These are phyloP conservation scores for Mortierella claussenii DNA, from an alignment of 192 early-diverging fungal genomes.

Conservation along the genomic window DNA sequence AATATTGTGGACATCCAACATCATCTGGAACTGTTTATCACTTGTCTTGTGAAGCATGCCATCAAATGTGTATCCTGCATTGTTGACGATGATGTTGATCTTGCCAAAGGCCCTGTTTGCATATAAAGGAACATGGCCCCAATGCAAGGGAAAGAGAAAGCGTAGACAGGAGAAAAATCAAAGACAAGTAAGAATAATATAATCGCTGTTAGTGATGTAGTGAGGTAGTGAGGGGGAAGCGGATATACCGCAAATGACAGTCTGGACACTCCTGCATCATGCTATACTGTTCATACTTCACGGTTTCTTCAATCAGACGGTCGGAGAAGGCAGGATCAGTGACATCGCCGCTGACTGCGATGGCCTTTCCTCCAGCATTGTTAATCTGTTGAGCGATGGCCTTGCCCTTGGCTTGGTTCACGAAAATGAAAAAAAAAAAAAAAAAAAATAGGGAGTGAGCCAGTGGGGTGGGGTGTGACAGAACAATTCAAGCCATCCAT, in stretches of 20 bases:
- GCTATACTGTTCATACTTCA: constrained; percentile 51
- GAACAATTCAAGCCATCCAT: too few relatives aligned
- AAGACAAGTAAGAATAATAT: constrained; percentile 5
- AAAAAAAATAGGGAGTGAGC: neutral
- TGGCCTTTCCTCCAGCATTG: constrained; percentile 84
- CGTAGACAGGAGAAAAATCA: constrained; percentile 1
- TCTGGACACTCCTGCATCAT: neutral
- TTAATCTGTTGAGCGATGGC: constrained; percentile 89
- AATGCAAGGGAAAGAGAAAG: too few relatives aligned
- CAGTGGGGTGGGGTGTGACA: too few relatives aligned
- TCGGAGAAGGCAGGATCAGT: constrained; percentile 67
- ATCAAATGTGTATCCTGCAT: constrained; percentile 96
- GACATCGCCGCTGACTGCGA: constrained; percentile 76
- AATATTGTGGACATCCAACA: constrained; percentile 74
- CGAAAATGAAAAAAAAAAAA: neutral
- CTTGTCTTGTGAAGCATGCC: constrained; percentile 91
- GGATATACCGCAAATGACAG: neutral
- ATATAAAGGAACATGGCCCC: too few relatives aligned
- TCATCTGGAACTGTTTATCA: constrained; percentile 95
- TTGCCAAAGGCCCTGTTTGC: constrained; percentile 71
- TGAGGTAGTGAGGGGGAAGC: neutral
- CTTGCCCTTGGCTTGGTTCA: constrained; percentile 67
- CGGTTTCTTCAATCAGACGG: constrained; percentile 61
- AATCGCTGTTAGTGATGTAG: neutral
- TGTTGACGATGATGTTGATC: constrained; percentile 93